Evolutionary conservation across 805 yeast species (phyloP).

Genomic region (Ogataea angusta): DNA sequence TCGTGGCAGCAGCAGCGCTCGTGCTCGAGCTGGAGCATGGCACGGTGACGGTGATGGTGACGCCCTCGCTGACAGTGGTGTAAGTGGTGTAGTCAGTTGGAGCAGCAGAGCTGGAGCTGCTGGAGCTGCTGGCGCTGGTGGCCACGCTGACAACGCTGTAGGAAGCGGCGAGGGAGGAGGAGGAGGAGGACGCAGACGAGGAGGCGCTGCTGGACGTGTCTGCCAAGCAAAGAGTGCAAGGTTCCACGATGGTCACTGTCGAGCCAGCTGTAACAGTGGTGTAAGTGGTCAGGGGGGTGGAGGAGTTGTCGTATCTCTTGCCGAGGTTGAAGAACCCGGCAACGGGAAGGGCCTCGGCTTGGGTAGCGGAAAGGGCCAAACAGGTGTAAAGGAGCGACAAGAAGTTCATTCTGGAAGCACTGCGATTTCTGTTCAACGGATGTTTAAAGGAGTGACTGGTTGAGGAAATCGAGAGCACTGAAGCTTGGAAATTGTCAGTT

Average conservation of each 20-base stretch:
- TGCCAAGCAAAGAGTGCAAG: conserved; percentile 7
- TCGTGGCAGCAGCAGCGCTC: neutral
- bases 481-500: neutral
- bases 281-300: conserved; percentile 17
- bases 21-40: conserved; percentile 14
- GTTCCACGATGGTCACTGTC: conserved; percentile 19
- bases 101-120: conserved; percentile 1
- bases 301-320: conserved; percentile 27
- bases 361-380: conserved; percentile 13
- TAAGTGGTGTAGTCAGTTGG: conserved; percentile 18
- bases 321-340: conserved; percentile 21
- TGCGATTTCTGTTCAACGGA: conserved; percentile 20
- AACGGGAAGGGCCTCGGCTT: conserved; percentile 20
- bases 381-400: conserved; percentile 11
- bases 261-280: conserved; percentile 20
- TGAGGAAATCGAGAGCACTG: conserved; percentile 14
- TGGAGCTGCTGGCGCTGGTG: neutral
- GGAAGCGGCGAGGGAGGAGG: conserved; percentile 4
- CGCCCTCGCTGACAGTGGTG: conserved; percentile 19
- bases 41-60: conserved; percentile 21
- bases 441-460: conserved; percentile 28
- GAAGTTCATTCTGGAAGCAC: conserved; percentile 18
- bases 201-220: neutral
- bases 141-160: neutral
- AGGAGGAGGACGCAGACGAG: neutral